phyloP scores from a whole-genome alignment of 1,284 basidiomycete genomes.

The Ganoderma meredithae region DNA sequence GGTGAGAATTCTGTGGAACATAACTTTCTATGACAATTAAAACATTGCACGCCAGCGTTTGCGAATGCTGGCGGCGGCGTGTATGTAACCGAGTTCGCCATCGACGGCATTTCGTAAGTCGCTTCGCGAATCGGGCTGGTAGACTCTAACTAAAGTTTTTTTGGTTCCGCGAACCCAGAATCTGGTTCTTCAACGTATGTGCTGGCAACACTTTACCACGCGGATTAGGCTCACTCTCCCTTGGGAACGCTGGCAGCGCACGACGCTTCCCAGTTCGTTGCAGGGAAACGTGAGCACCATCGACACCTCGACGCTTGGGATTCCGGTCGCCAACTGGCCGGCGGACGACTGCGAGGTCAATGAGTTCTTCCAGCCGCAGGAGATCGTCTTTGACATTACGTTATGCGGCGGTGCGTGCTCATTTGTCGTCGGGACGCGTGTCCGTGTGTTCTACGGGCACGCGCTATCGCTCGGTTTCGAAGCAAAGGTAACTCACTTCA shows the following conservation, averaged over 20 bases:
- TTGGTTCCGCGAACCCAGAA: conserved; percentile 42
- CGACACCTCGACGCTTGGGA: conserved; percentile 71
- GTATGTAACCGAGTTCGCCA: conserved; percentile 75
- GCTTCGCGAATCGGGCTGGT: conserved; percentile 6
- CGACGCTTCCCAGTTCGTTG: conserved; percentile 62
- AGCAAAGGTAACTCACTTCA: conserved; percentile 20
- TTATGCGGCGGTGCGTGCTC: conserved; percentile 69
- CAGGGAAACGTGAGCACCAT: conserved; percentile 61
- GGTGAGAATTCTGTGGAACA: conserved; percentile 25
- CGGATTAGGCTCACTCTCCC: conserved; percentile 14
- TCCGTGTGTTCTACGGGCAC: conserved; percentile 2
- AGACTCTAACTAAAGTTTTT: conserved; percentile 2
- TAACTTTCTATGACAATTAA: conserved; percentile 6
- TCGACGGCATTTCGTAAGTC: conserved; percentile 66
- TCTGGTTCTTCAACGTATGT: conserved; percentile 79
- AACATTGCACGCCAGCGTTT: conserved; percentile 51
- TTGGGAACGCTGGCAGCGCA: conserved; percentile 46
- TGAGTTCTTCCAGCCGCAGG: conserved; percentile 69
- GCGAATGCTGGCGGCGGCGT: conserved; percentile 72
- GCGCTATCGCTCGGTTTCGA: conserved; percentile 4
- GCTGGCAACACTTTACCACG: conserved; percentile 7
- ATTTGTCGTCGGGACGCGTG: conserved; percentile 8
- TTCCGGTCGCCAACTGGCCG: conserved; percentile 74
- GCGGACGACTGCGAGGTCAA: conserved; percentile 63
- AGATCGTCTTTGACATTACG: conserved; percentile 78